Percentiles rank a stretch among this genome's conserved stretches.
Conservation (phyloP, 2,329 filamentous ascomycete genomes). For the Tolypocladium endophyticum region DNA sequence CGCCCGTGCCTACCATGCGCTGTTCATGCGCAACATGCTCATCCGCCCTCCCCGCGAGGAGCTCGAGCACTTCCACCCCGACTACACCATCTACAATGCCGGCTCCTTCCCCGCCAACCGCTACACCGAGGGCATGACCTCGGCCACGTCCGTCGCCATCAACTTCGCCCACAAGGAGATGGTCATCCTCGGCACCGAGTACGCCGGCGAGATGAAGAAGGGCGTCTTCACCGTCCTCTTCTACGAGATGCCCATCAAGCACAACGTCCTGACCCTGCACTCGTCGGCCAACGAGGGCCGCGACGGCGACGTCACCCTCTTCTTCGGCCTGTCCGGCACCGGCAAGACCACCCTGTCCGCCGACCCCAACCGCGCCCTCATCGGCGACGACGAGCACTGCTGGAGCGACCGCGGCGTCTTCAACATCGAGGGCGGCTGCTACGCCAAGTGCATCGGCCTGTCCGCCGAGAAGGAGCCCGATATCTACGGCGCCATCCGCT, state of each 20-base stretch:
- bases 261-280: constrained; percentile 96
- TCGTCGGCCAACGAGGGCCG: constrained; percentile 96
- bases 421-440: constrained; percentile 99
- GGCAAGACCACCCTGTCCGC: constrained; percentile 98
- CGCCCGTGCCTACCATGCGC: constrained; percentile 96
- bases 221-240: constrained; percentile 98
- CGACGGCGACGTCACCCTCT: constrained; percentile 91
- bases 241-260: constrained; percentile 99
- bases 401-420: constrained; percentile 95
- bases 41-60: constrained; percentile 87
- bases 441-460: constrained; percentile 96
- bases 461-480: constrained; percentile 98
- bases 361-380: constrained; percentile 90
- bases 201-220: constrained; percentile 79
- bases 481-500: constrained; percentile 91
- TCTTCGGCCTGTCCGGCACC: constrained; percentile 97
- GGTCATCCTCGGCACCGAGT: constrained; percentile 98
- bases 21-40: constrained; percentile 99
- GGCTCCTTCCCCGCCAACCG: constrained; percentile 97
- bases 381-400: constrained; percentile 99
- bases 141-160: constrained; percentile 92
- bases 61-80: constrained; percentile 93
- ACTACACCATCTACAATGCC: constrained; percentile 99
- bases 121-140: constrained; percentile 98
- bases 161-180: constrained; percentile 99